Conservation (phyloP, 768 basidiomycete species). For the Hydnomerulius pinastri region DNA sequence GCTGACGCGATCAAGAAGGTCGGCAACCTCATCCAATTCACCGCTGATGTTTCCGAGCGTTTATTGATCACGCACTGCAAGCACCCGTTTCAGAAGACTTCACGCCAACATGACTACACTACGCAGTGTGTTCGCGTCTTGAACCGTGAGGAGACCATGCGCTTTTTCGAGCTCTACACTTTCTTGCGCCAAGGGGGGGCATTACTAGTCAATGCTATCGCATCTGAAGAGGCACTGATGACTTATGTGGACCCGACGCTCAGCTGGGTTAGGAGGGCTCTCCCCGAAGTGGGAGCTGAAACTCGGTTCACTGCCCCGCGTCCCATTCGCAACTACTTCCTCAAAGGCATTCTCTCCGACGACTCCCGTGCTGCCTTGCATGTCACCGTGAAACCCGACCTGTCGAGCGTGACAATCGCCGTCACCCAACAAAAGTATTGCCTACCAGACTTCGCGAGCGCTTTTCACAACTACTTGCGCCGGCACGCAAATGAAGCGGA, state of each 20-base stretch:
- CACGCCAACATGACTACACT: slow-evolving; percentile 18
- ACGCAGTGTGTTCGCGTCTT: slow-evolving; percentile 22
- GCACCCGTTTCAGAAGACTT: slow-evolving; percentile 26
- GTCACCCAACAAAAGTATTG: no score
- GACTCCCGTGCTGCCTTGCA: no score
- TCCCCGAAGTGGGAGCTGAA: no score
- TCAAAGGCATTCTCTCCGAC: no score
- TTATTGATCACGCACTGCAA: slow-evolving; percentile 32
- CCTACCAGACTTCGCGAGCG: no score
- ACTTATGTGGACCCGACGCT: not conserved
- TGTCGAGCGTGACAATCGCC: no score
- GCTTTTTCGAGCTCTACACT: slow-evolving; percentile 2
- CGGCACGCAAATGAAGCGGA: no score
- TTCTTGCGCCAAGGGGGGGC: not conserved
- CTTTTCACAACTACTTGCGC: no score
- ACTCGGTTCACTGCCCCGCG: no score
- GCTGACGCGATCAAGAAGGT: slow-evolving; percentile 8
- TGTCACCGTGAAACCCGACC: no score
- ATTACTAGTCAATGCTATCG: not conserved
- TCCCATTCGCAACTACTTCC: no score
- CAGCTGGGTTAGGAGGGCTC: no score
- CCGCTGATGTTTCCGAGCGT: slow-evolving; percentile 28
- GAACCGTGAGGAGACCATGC: slow-evolving; percentile 8
- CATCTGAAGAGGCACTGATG: not conserved
- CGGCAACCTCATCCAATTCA: slow-evolving; percentile 27